Evolutionary conservation across 2,329 filamentous ascomycete genomes (phyloP), one percentile per base, ranked within the genome.

Genomic region (Penicillium paneum): DNA sequence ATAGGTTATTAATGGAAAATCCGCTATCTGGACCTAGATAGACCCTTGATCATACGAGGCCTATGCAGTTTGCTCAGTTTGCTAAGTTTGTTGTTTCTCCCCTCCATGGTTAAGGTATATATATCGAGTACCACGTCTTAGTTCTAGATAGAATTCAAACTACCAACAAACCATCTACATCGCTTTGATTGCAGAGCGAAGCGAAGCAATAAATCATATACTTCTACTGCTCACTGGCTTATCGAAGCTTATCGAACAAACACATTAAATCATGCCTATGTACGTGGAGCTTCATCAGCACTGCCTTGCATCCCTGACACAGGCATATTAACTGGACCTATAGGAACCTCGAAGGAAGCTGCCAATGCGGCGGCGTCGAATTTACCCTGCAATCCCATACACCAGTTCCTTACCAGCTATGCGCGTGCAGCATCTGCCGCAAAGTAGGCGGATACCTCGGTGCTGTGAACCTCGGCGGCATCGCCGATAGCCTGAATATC

Each of bases 341-440:
- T 52, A 79, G 77, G 71, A 73, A 72, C 61, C 74, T 79, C 8
- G 65, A 78, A 56, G 78, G 78, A 61, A 78, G 76, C 62, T 80
- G 77, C 67, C 78, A 79, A 62, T 79, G 76, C 59, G 77, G 78
- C 48, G 66, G 68, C 35, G 67, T 79, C n/a, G 70, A 78, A 65
- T 80, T 79, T 58, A 71, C 68, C 4, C 65, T 79, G 8, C 61
- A 78, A 49, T 79, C 76, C 3, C 68, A 75, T 32, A 79, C 77
- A 0, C 77, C 77, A 0, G 75, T 78, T 0, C 78, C 77, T 0
- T 80, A 78, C 54, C 76, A 79, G 60, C 67, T 79, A 29, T 80
- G 78, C 52, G 75, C 75, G 34, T 79, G 77, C 61, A 75, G 75
- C 56, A 80, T 79, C 59, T 80, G 77, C 54, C 76, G 77, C 45